Base-by-base conservation (phyloP, 177 flowering plant species). In the Vitis hybrid region DNA sequence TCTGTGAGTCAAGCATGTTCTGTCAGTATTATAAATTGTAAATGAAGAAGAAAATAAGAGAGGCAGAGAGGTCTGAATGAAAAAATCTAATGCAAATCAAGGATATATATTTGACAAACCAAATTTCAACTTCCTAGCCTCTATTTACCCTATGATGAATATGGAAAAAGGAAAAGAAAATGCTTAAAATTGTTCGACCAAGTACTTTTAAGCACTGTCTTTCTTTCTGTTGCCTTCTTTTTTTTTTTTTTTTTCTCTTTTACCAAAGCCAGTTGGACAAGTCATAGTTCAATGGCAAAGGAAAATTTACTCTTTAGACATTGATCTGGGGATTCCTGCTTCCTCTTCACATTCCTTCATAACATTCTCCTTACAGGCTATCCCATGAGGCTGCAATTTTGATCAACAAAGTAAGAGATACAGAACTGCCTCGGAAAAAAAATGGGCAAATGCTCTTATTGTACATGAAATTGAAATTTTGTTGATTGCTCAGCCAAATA, bases 301-400 rank as follows among this genome's bases (percentile, higher is more conserved):
- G 41, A 63, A 60, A 74, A 66, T 82, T 60, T 82, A 92, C 98
- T 57, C 30, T 30, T 66, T 74, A 41, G 94, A 71, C 64, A 92
- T 80, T 69, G 88, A 80, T 71, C 73, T 78, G 1, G 92, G 89
- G 56, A 94, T 94, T 77, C 97, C 98, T 24, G 98, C 98, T 84
- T 94, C 98, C 83, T 94, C 98, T 83, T 92, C 87, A 76, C 97
- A 94, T 87, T 94, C 98, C 82, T 94, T 94, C 30, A 91, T 65
- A 74, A 94, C 20, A 83, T 88, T 87, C 70, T 90, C 90, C 54
- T 80, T 82, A 75, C 95, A 91, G 41, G 88, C 58, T 41, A 92
- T 86, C 60, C 91, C 93, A 67, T 88, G 85, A 32, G 97, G 97
- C 97, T 94, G 87, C 75, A 70, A 71, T 76, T 60, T 70, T 41